Base-by-base conservation (phyloP, 2,329 filamentous ascomycete genomes). In the Aspergillus caelatus region DNA sequence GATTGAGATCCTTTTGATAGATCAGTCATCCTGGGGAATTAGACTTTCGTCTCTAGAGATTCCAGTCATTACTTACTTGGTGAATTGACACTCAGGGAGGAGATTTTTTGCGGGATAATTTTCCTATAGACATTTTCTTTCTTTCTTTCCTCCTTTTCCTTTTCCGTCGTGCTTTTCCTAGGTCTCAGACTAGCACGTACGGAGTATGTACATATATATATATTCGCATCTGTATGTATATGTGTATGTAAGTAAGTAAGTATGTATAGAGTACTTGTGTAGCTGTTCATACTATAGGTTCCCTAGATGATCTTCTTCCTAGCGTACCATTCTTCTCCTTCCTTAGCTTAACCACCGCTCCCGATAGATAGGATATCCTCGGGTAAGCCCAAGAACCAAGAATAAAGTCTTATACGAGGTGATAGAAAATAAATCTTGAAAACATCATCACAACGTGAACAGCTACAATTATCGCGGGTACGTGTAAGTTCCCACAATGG, bases 1-100 rank as follows among this genome's bases (percentile, higher is more conserved):
- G 23, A 39, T 55, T 14, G 21, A 39, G 34, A 39, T 55, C 52
- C 11, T 21, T 19, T 55, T 55, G 52, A 21, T 36, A 55, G 52
- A 55, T 26, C 52, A 55, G 52, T 55, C 52, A 28, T 52, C 26
- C 52, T 39, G n/a, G 32, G n/a, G 32, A 7, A 28, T 55, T 55
- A 55, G 16, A 39, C 52, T 36, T 55, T 55, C n/a, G 16, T 14
- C 52, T 39, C 52, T 21, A 10, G 23, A 36, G 30, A 36, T 36
- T 36, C 30, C 19, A 52, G 26, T 52, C 43, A 21, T 46, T 46
- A 46, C 46, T 14, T 3, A 9, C 21, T 28, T 14, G n/a, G 9
- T 46, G 21, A 46, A 21, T 9, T 26, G 45, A 52, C 16, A n/a
- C 28, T 52, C 48, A 10, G 26, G 26, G 28, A 26, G 26, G 32